Evolutionary conservation across 2,329 filamentous ascomycete species (phyloP).

Genomic region (Colletotrichum ledebouriae): DNA sequence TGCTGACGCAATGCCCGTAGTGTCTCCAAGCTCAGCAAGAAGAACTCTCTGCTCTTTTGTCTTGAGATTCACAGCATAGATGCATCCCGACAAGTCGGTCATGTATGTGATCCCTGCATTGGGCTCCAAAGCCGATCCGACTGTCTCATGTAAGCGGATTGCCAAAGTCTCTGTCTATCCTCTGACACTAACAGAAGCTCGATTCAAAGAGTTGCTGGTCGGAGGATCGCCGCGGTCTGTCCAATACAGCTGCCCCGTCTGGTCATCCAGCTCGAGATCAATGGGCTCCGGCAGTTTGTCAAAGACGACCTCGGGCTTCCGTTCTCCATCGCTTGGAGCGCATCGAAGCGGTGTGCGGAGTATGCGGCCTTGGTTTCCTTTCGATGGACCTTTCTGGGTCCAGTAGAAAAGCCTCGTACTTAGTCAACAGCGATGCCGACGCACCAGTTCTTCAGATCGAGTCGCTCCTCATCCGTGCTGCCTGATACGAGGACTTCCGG

Average conservation of each 20-base stretch:
- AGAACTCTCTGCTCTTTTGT: slow-evolving; percentile 8
- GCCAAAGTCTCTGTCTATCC: slow-evolving; percentile 11
- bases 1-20: no score
- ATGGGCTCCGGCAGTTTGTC: slow-evolving; percentile 23
- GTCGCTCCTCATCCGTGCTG: slow-evolving; percentile 3
- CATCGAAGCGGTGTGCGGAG: slow-evolving; percentile 12
- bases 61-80: slow-evolving; percentile 18
- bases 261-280: slow-evolving; percentile 26
- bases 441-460: slow-evolving; percentile 20
- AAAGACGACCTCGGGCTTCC: neutral
- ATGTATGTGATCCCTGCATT: neutral
- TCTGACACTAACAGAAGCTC: neutral
- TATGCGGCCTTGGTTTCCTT: slow-evolving; percentile 27
- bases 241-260: slow-evolving; percentile 11
- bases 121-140: slow-evolving; percentile 14
- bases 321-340: neutral
- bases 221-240: slow-evolving; percentile 34
- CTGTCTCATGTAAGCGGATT: slow-evolving; percentile 24
- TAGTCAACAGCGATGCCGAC: slow-evolving; percentile 31
- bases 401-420: slow-evolving; percentile 21
- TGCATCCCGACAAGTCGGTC: slow-evolving; percentile 22
- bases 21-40: no score
- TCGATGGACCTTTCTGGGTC: slow-evolving; percentile 28
- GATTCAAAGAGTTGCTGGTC: slow-evolving; percentile 21
- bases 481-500: slow-evolving; percentile 23